Percentiles rank a stretch among this genome's conserved stretches.
These are phyloP conservation scores for Trichoderma afroharzianum DNA, from an alignment of 2,329 filamentous ascomycete genomes.

Conservation along the genomic window DNA sequence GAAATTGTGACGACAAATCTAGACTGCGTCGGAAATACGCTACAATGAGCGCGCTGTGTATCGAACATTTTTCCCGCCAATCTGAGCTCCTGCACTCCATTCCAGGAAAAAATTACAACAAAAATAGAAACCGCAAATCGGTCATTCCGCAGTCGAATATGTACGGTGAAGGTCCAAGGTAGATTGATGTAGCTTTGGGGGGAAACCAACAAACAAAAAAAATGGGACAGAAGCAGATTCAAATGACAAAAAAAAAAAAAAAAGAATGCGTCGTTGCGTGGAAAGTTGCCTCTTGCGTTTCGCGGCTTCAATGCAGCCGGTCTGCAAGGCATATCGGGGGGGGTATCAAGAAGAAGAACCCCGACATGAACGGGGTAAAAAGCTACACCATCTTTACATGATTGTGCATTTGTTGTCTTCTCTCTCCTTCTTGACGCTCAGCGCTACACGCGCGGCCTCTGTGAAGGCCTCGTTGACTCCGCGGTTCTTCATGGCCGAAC, in stretches of 20 bases:
- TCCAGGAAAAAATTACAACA: conserved; percentile 16
- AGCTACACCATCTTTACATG: conserved; percentile 45
- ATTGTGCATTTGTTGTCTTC: conserved; percentile 59
- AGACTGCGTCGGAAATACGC: conserved; percentile 11
- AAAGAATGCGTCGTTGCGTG: conserved; percentile 6
- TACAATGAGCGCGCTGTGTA: conserved; percentile 8
- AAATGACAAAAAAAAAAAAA: conserved; percentile 2
- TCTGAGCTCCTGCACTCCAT: conserved; percentile 12
- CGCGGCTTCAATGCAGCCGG: not conserved
- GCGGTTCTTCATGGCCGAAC: conserved; percentile 95
- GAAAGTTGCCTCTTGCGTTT: not conserved
- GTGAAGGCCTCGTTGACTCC: conserved; percentile 99
- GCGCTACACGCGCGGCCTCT: conserved; percentile 89
- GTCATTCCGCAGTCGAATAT: conserved; percentile 18
- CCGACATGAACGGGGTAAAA: not conserved
- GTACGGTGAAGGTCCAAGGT: conserved; percentile 17
- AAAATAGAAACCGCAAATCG: conserved; percentile 14
- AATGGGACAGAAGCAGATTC: not conserved
- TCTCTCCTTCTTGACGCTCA: conserved; percentile 66
- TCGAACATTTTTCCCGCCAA: conserved; percentile 3
- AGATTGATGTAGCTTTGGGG: conserved; percentile 17
- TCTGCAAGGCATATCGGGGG: conserved; percentile 4
- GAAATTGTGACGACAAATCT: conserved; percentile 2
- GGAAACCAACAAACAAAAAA: not conserved
- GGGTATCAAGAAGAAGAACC: conserved; percentile 7